Evolutionary conservation across 768 basidiomycete genomes (phyloP).

Genomic region (Kwoniella sp.): DNA sequence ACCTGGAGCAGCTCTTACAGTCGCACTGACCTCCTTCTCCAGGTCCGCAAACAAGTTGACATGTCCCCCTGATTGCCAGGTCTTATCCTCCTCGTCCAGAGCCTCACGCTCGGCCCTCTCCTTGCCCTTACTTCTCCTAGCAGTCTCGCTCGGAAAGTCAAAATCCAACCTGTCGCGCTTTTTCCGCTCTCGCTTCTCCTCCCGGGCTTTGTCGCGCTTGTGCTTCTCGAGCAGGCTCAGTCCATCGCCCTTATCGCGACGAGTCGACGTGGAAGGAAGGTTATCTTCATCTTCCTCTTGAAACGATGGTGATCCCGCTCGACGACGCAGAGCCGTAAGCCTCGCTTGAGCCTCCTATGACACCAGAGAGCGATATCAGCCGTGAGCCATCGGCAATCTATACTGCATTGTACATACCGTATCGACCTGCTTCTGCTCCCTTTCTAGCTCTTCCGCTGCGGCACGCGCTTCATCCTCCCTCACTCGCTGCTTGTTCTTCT

Average conservation of each 20-base stretch:
- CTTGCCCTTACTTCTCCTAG: conserved; percentile 21
- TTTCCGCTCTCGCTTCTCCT: conserved; percentile 43
- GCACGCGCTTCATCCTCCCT: conserved; percentile 50
- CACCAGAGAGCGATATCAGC: too few relatives aligned
- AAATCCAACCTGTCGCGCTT: conserved; percentile 40
- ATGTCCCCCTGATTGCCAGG: conserved; percentile 38
- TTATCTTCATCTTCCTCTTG: conserved; percentile 19
- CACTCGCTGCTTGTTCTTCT: conserved; percentile 51
- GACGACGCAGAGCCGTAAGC: conserved; percentile 36
- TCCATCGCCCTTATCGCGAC: conserved; percentile 2
- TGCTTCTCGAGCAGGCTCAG: conserved; percentile 22
- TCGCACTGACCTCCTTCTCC: conserved; percentile 39
- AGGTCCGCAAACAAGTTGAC: conserved; percentile 51
- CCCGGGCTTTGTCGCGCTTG: conserved; percentile 33
- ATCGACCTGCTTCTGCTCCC: conserved; percentile 44
- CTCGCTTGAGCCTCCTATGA: conserved; percentile 46
- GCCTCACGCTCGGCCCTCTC: conserved; percentile 8
- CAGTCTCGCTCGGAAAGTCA: conserved; percentile 43
- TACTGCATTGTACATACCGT: conserved; percentile 21
- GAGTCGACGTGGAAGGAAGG: conserved; percentile 34
- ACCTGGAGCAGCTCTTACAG: background rate
- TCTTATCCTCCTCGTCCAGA: conserved; percentile 17
- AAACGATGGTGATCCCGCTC: conserved; percentile 34
- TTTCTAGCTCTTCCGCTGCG: conserved; percentile 33
- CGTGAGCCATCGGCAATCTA: too few relatives aligned